Conservation (phyloP, 2,329 filamentous ascomycete species). For the Bertia moriformis region DNA sequence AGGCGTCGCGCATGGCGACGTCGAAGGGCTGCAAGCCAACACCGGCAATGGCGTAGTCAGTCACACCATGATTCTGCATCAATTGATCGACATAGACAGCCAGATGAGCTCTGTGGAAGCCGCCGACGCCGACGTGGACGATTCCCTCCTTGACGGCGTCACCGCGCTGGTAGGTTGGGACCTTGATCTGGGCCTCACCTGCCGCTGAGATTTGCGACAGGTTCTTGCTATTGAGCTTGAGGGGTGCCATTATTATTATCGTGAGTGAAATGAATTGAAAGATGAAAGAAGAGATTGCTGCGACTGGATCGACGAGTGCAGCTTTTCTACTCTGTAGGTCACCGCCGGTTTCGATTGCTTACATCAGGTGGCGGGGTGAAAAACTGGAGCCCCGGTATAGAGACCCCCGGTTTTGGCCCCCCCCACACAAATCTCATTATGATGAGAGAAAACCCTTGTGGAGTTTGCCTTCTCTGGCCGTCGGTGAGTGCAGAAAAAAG, state of each 20-base stretch:
- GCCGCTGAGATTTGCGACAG: neutral
- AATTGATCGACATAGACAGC: constrained; percentile 33
- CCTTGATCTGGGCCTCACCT: constrained; percentile 9
- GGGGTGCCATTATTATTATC: neutral
- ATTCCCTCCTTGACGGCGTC: constrained; percentile 32
- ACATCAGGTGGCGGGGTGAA: too few relatives aligned
- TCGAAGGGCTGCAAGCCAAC: constrained; percentile 34
- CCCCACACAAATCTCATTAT: too few relatives aligned
- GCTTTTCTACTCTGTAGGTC: neutral
- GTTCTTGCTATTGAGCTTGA: constrained; percentile 1
- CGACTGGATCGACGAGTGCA: neutral
- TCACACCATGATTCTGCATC: constrained; percentile 26
- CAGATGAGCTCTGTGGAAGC: constrained; percentile 37
- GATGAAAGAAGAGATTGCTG: neutral
- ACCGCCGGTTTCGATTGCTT: neutral
- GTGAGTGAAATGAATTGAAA: neutral
- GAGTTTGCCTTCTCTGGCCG: too few relatives aligned
- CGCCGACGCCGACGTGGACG: constrained; percentile 36
- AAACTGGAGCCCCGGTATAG: too few relatives aligned
- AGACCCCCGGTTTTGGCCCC: too few relatives aligned
- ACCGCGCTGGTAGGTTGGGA: constrained; percentile 26
- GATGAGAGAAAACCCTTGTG: too few relatives aligned
- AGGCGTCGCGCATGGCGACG: constrained; percentile 31
- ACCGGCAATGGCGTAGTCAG: constrained; percentile 33
- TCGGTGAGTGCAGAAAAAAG: too few relatives aligned